These are phyloP conservation scores for Eimeria sp. DNA, from an alignment of 169 alveolate genomes.

Conservation along the genomic window DNA sequence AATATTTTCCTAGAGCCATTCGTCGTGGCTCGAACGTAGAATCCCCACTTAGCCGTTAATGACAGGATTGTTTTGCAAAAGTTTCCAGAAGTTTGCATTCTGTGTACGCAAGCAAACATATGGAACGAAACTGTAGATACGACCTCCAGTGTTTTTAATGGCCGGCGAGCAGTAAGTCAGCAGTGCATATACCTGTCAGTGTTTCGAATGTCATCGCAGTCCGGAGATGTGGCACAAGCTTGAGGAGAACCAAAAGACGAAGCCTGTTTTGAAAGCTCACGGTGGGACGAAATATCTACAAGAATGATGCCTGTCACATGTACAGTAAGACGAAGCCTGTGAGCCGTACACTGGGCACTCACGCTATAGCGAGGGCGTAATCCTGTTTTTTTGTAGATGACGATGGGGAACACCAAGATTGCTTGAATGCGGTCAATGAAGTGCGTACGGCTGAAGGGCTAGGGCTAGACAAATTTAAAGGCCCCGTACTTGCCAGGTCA, in stretches of 20 bases:
- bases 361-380: neutral
- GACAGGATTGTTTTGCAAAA: neutral
- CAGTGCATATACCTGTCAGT: neutral
- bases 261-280: neutral
- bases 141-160: too few species aligned
- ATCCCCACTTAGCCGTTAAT: too few species aligned
- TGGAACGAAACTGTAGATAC: neutral
- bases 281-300: neutral
- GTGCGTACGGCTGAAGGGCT: conserved; percentile 30
- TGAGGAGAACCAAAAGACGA: neutral
- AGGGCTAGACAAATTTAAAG: neutral
- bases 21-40: neutral
- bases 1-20: neutral
- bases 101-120: neutral
- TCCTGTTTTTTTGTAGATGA: neutral
- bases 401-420: neutral
- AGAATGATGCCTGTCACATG: neutral
- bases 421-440: conserved; percentile 18
- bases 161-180: neutral
- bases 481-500: too few species aligned
- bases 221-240: conserved; percentile 21
- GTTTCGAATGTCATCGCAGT: neutral
- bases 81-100: neutral
- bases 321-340: neutral
- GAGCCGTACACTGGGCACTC: neutral